Evolutionary conservation across 495 filamentous ascomycete species (phyloP).

Genomic region (Endocarpon pusillum): DNA sequence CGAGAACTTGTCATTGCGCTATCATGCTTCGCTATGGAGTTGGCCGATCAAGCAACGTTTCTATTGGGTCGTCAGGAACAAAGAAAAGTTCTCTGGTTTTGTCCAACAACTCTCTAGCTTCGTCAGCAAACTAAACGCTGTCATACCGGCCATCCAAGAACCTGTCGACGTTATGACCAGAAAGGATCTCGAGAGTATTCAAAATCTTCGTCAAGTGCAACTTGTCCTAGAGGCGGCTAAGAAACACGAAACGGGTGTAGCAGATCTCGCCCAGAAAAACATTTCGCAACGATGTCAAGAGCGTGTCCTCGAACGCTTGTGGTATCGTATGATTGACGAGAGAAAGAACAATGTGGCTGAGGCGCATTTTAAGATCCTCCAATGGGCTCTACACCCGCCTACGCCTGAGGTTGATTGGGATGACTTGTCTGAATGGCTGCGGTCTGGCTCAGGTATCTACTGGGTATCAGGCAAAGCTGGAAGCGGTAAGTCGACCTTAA

Average conservation of each 20-base stretch:
- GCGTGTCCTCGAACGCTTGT: not conserved
- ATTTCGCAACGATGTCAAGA: too few relatives aligned
- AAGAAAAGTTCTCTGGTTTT: constrained; percentile 11
- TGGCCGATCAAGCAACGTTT: not conserved
- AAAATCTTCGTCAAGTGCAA: not conserved
- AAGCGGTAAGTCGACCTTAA: constrained; percentile 31
- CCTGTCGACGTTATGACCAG: not conserved
- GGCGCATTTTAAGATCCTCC: constrained; percentile 6
- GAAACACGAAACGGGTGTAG: not conserved
- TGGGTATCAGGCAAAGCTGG: constrained; percentile 24
- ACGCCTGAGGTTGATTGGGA: constrained; percentile 3
- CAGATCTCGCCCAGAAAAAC: not conserved
- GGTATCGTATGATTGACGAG: not conserved
- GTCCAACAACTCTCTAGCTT: constrained; percentile 11
- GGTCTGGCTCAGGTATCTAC: constrained; percentile 13
- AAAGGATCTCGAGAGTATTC: not conserved
- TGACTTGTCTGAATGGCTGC: constrained; percentile 16
- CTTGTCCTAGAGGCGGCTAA: not conserved
- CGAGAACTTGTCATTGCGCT: not conserved
- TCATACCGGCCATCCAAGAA: constrained; percentile 7
- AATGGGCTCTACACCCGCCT: constrained; percentile 7
- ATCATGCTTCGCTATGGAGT: not conserved
- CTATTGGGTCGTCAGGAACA: constrained; percentile 12
- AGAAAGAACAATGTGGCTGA: constrained; percentile 1
- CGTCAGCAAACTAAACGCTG: constrained; percentile 8